phyloP scores from a whole-genome alignment of 2,329 filamentous ascomycete genomes.

The Lanzia echinophila region DNA sequence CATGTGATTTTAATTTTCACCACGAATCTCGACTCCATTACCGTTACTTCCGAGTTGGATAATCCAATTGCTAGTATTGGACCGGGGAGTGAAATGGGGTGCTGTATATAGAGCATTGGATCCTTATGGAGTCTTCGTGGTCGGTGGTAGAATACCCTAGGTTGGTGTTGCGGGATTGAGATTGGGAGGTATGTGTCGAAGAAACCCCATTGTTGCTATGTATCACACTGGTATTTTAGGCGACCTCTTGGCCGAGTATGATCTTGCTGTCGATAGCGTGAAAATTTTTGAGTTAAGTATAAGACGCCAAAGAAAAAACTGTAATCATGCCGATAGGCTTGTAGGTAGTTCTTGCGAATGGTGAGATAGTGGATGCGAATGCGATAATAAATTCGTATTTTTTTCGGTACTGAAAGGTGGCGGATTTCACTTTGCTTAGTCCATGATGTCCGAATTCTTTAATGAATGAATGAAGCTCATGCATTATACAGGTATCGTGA shows the following conservation, averaged over 20 bases:
- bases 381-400: constrained; percentile 38
- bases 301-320: background rate
- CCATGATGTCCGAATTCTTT: background rate
- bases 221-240: background rate
- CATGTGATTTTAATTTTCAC: background rate
- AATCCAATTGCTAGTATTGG: background rate
- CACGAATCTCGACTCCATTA: background rate
- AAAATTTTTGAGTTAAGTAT: background rate
- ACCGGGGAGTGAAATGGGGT: background rate
- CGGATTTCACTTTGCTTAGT: constrained; percentile 15
- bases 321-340: background rate
- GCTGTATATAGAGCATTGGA: background rate
- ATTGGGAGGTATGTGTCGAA: background rate
- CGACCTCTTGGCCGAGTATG: background rate
- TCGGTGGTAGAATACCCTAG: background rate
- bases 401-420: constrained; percentile 34
- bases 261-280: background rate
- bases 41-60: background rate
- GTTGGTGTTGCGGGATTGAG: background rate
- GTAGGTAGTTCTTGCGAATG: background rate
- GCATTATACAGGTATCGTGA: background rate
- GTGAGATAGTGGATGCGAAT: constrained; percentile 31
- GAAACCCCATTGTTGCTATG: background rate
- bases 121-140: background rate
- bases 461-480: background rate